phyloP scores from a whole-genome alignment of 192 early-diverging fungal species.

The Dispira simplex region DNA sequence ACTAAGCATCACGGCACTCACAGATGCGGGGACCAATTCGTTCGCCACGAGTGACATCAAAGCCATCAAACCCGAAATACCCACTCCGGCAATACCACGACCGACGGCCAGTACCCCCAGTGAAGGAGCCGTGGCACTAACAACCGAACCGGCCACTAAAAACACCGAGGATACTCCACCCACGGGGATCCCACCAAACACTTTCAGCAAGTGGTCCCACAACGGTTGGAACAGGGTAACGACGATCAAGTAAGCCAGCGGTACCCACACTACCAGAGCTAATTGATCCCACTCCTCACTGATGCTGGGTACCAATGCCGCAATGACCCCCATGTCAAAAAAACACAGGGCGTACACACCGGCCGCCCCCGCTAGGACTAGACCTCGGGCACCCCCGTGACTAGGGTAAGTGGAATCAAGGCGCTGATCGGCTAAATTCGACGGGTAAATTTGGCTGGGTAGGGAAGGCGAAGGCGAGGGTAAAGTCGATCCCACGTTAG shows the following conservation, averaged over 20 bases:
- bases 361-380: no score
- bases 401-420: no score
- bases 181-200: conserved; percentile 1
- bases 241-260: background rate
- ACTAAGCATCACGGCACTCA: conserved; percentile 11
- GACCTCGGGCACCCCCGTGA: no score
- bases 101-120: background rate
- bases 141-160: background rate
- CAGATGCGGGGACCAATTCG: background rate
- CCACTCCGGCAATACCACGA: conserved; percentile 4
- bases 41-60: background rate
- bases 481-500: no score
- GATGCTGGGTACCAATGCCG: no score
- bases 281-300: background rate
- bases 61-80: background rate
- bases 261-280: background rate
- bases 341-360: no score
- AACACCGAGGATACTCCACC: background rate
- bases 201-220: background rate
- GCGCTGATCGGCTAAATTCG: no score
- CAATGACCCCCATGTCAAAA: no score
- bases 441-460: no score
- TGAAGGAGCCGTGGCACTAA: background rate
- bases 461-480: no score
- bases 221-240: conserved; percentile 4